Percentiles rank a stretch among this genome's conserved stretches.
These are phyloP conservation scores for Hygrophorus pudorinus DNA, from an alignment of 768 basidiomycete species.

Conservation along the genomic window DNA sequence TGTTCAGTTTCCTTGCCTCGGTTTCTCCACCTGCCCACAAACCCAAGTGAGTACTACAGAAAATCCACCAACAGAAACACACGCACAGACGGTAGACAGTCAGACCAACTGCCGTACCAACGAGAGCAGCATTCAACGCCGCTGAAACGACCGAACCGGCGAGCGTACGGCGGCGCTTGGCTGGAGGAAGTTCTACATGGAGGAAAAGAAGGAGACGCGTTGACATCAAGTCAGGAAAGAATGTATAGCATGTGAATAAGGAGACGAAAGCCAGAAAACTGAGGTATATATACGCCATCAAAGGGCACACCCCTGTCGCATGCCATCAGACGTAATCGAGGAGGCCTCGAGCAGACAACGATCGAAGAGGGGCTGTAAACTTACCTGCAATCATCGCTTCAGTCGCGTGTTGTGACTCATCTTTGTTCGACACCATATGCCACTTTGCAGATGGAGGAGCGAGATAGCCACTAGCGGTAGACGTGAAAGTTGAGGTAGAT, in stretches of 20 bases:
- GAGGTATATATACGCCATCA: constrained; percentile 6
- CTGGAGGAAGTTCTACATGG: constrained; percentile 62
- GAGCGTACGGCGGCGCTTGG: constrained; percentile 65
- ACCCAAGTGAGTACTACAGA: constrained; percentile 2
- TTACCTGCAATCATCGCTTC: constrained; percentile 16
- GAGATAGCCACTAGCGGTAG: constrained; percentile 48
- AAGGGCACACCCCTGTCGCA: constrained; percentile 6
- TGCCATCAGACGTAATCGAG: constrained; percentile 7
- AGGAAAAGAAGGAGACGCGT: constrained; percentile 30
- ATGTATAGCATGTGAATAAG: constrained; percentile 3
- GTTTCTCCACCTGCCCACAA: constrained; percentile 58
- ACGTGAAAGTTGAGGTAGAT: constrained; percentile 41
- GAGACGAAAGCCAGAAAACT: constrained; percentile 8
- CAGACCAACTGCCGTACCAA: constrained; percentile 79
- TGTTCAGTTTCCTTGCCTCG: constrained; percentile 47
- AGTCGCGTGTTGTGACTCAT: constrained; percentile 25
- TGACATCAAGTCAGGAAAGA: constrained; percentile 12
- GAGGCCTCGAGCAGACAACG: constrained; percentile 3
- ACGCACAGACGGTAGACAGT: constrained; percentile 82
- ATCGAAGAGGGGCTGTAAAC: constrained; percentile 10
- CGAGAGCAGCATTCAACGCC: constrained; percentile 76
- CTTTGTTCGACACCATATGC: constrained; percentile 30
- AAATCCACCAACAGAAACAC: neutral
- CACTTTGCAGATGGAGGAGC: constrained; percentile 61
- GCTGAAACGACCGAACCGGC: constrained; percentile 78